Conservation (phyloP, 179 eudicot species). For the Carnegiea gigantea region DNA sequence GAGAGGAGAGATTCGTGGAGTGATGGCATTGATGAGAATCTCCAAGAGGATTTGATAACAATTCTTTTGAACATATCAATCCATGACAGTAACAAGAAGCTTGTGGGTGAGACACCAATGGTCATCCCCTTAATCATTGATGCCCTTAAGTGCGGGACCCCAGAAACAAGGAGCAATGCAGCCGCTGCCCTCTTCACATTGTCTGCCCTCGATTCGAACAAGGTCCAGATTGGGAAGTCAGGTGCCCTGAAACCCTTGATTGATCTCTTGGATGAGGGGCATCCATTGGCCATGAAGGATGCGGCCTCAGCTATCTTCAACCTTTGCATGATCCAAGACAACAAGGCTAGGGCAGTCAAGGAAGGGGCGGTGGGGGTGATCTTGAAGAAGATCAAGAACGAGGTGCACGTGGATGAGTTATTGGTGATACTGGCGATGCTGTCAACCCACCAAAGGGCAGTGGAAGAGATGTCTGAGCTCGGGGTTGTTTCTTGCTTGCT, state of each 20-base stretch:
- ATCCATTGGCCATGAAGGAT: slow-evolving; percentile 66
- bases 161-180: slow-evolving; percentile 74
- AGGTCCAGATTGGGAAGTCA: slow-evolving; percentile 59
- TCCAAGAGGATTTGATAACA: slow-evolving; percentile 80
- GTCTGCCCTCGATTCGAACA: slow-evolving; percentile 84
- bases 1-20: slow-evolving; percentile 26
- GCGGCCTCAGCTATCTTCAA: slow-evolving; percentile 81
- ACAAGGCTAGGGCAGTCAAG: slow-evolving; percentile 60
- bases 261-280: slow-evolving; percentile 66
- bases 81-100: slow-evolving; percentile 85
- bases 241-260: slow-evolving; percentile 67
- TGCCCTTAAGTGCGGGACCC: slow-evolving; percentile 54
- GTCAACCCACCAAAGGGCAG: slow-evolving; percentile 57
- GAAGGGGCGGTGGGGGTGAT: slow-evolving; percentile 74
- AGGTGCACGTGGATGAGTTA: slow-evolving; percentile 65
- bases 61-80: slow-evolving; percentile 80
- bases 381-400: slow-evolving; percentile 46
- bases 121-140: slow-evolving; percentile 62
- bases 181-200: slow-evolving; percentile 91
- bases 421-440: slow-evolving; percentile 76
- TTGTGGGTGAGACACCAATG: slow-evolving; percentile 69
- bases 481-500: slow-evolving; percentile 57
- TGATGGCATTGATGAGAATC: slow-evolving; percentile 39
- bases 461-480: slow-evolving; percentile 67
- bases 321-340: slow-evolving; percentile 71